Percentiles rank a stretch among this genome's conserved stretches.
phyloP scores from a whole-genome alignment of 352 stramenopile genomes.

The Phytophthora meadii region DNA sequence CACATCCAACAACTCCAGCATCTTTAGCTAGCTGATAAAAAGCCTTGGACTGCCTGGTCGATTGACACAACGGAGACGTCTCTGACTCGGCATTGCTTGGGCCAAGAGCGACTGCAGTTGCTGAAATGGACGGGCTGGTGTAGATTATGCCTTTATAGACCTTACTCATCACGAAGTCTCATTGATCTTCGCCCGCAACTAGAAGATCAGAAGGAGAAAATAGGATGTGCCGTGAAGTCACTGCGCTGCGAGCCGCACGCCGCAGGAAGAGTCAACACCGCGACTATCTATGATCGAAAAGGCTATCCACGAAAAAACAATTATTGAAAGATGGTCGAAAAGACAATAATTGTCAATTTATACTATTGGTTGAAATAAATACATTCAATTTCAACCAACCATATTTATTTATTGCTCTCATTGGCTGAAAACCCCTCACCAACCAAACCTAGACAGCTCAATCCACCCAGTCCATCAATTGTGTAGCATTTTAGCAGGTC shows the following conservation, averaged over 20 bases:
- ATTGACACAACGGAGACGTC: conserved; percentile 1
- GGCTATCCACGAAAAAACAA: conserved; percentile 5
- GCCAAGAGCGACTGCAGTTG: conserved; percentile 6
- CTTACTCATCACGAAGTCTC: neutral
- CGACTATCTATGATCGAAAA: conserved; percentile 19
- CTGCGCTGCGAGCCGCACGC: conserved; percentile 13
- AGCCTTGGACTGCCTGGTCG: conserved; percentile 16
- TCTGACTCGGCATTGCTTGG: conserved; percentile 14
- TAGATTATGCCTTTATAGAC: neutral
- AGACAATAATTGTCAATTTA: too few relatives aligned
- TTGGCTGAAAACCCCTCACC: conserved; percentile 26
- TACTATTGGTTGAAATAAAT: conserved; percentile 6
- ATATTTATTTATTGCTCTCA: neutral
- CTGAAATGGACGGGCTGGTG: conserved; percentile 8
- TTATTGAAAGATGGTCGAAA: too few relatives aligned
- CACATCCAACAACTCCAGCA: conserved; percentile 9
- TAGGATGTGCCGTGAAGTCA: neutral
- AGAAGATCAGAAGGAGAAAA: neutral
- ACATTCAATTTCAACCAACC: conserved; percentile 9
- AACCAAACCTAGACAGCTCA: conserved; percentile 20
- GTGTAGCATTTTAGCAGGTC: neutral
- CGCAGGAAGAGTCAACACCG: conserved; percentile 15
- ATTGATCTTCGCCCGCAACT: neutral
- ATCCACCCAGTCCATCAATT: conserved; percentile 21
- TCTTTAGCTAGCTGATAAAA: conserved; percentile 4